phyloP scores from a whole-genome alignment of 2,329 filamentous ascomycete genomes.

The Harringtonia lauricola region DNA sequence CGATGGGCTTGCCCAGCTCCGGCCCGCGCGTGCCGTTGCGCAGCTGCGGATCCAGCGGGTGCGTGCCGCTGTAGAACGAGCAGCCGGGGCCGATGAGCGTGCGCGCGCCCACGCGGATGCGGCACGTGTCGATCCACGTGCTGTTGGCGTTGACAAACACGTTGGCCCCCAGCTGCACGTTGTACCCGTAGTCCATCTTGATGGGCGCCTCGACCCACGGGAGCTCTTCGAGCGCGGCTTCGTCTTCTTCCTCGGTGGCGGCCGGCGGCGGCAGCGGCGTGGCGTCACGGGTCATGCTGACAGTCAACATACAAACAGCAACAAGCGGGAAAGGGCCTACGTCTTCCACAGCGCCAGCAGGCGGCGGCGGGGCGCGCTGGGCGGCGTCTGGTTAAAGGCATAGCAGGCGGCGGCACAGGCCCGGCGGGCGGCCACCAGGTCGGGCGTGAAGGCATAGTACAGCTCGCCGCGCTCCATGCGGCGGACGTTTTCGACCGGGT shows the following conservation, averaged over 20 bases:
- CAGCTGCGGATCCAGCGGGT: slow-evolving; percentile 65
- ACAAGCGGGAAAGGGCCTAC: slow-evolving; percentile 32
- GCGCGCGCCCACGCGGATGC: slow-evolving; percentile 63
- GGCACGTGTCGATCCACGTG: slow-evolving; percentile 66
- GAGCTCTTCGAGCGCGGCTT: slow-evolving; percentile 48
- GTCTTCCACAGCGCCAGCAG: slow-evolving; percentile 59
- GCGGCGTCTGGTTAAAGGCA: slow-evolving; percentile 45
- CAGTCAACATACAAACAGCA: background rate
- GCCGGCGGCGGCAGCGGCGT: slow-evolving; percentile 50
- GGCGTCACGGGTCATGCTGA: slow-evolving; percentile 51
- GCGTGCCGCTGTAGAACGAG: slow-evolving; percentile 61
- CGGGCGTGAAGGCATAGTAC: slow-evolving; percentile 62
- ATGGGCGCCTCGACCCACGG: slow-evolving; percentile 63
- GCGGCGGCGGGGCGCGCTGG: slow-evolving; percentile 47
- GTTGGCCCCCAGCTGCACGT: slow-evolving; percentile 56
- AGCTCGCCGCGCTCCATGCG: slow-evolving; percentile 59
- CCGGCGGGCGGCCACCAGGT: slow-evolving; percentile 51
- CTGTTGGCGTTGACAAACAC: slow-evolving; percentile 69
- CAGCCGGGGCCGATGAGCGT: slow-evolving; percentile 74
- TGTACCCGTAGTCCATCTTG: slow-evolving; percentile 66
- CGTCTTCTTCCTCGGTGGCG: slow-evolving; percentile 50
- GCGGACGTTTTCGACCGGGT: slow-evolving; percentile 34
- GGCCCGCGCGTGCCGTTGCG: slow-evolving; percentile 67
- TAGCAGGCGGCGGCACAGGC: slow-evolving; percentile 50
- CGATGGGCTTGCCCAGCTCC: slow-evolving; percentile 62